Base-by-base conservation (phyloP, 1,284 basidiomycete genomes). In the Irpex rosettiformis region DNA sequence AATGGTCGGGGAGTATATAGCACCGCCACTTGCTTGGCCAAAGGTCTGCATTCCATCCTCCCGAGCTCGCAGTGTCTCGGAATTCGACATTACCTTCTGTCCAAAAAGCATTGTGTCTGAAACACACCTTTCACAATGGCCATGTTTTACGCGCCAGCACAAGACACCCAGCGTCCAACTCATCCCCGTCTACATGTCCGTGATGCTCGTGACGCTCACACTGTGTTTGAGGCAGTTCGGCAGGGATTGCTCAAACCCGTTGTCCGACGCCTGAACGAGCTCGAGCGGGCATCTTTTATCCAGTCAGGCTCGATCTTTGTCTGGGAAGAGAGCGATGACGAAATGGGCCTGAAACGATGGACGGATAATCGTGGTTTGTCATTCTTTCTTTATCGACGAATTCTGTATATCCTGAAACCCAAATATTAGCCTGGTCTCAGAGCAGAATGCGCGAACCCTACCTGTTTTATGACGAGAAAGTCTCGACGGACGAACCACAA, bases 251-350 rank as follows among this genome's bases (percentile, higher is more conserved):
- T 85, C 16, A 73, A 72, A 49, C 78, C 79, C 13, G 77, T 84
- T 37, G 69, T 73, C 29, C 75, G 83, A 25, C 77, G 83, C 40
- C 74, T 86, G 54, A 84, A 86, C 67, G 83, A 85, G 65, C 72
- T 77, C 54, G 84, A 88, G 65, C 72, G 85, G 52, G 73, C 77
- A 8, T 78, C 72, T 59, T 80, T 77, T 64, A 83, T 88, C 62
- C 76, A 75, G 54, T 82, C 84, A 10, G 85, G 85, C 3, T 78
- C 84, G 5, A 75, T 86, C 21, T 86, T 86, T 66, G 82, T 86
- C 58, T 86, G 84, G 84, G 79, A 84, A 65, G 84, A 86, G 70
- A 80, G 80, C 63, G 83, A 85, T 57, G 83, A 85, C 61, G 84
- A 85, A 60, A 76, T 77, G 59, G 82, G 83, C 8, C 70, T 85